Percentiles rank a stretch among this genome's conserved stretches.
These are phyloP conservation scores for Ceriops decandra DNA, from an alignment of 345 rosid genomes.

Conservation along the genomic window DNA sequence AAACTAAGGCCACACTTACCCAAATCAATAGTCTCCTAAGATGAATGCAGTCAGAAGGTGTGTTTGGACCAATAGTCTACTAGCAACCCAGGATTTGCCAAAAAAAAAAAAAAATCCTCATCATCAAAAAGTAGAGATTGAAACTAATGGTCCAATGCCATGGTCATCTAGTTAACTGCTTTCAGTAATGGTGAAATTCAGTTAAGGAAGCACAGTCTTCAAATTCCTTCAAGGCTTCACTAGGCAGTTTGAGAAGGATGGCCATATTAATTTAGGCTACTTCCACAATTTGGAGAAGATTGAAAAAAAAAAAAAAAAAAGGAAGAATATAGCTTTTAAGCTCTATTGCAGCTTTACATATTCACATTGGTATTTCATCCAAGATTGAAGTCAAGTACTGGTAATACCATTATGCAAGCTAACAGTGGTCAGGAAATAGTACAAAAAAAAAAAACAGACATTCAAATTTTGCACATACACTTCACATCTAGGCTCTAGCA, in stretches of 20 bases:
- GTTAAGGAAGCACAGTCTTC: background rate
- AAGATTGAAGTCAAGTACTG: background rate
- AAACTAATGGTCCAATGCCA: background rate
- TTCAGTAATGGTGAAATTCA: background rate
- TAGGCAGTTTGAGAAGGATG: too few relatives aligned
- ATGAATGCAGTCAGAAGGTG: too few relatives aligned
- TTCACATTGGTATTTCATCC: background rate
- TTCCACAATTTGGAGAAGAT: too few relatives aligned
- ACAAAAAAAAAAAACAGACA: background rate
- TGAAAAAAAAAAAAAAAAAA: too few relatives aligned
- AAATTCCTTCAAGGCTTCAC: too few relatives aligned
- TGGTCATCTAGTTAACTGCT: background rate
- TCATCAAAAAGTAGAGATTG: background rate
- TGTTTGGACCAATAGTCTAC: too few relatives aligned
- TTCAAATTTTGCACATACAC: background rate
- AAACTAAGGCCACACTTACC: too few relatives aligned
- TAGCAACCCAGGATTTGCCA: background rate
- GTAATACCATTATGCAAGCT: background rate
- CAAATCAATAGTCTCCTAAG: too few relatives aligned
- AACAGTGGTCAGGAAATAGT: background rate
- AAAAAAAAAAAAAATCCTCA: background rate
- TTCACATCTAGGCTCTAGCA: constrained; percentile 7
- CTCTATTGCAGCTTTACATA: background rate
- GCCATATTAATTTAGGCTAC: too few relatives aligned
- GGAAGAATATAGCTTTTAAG: too few relatives aligned